Evolutionary conservation across 2,329 filamentous ascomycete genomes (phyloP), one percentile per base, ranked within the genome.

Genomic region (Ophiostoma fasciatum): DNA sequence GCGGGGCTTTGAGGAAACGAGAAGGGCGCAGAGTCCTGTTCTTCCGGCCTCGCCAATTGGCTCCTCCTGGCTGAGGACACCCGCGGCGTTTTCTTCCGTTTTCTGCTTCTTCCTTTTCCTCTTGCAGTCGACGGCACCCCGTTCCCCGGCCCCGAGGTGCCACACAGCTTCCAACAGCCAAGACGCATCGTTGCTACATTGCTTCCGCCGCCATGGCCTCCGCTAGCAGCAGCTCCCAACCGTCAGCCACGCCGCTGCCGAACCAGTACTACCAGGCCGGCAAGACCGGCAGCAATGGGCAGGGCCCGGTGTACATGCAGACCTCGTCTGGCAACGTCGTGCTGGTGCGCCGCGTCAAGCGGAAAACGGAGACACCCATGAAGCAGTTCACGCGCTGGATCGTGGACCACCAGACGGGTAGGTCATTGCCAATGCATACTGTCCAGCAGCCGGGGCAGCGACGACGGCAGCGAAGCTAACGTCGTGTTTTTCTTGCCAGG

Each of bases 381-480:
- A 74, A 68, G 50, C 66, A 67, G 42, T 56, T 81, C 31, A 68
- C 72, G 42, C 64, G 67, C 50, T 82, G 78, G 74, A 69, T 87
- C 53, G 73, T 83, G 46, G 65, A 81, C 50, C 82, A 88, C 55
- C 82, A 88, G 55, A 77, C 83, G 49, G 80, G 82, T 87, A 74
- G 41, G 73, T 59, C 14, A n/a, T n/a, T n/a, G n/a, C n/a, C n/a
- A n/a, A n/a, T n/a, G n/a, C n/a, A n/a, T n/a, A n/a, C n/a, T n/a
- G n/a, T n/a, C n/a, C n/a, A n/a, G n/a, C n/a, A n/a, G n/a, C n/a
- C n/a, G n/a, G n/a, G n/a, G n/a, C n/a, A n/a, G n/a, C n/a, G n/a
- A n/a, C n/a, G n/a, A n/a, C n/a, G n/a, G n/a, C n/a, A n/a, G n/a
- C n/a, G n/a, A n/a, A n/a, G n/a, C n/a, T 21, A 20, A 30, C 13